These are phyloP conservation scores for Eucalyptus guilfoylei DNA, from an alignment of 345 rosid genomes.

Conservation along the genomic window DNA sequence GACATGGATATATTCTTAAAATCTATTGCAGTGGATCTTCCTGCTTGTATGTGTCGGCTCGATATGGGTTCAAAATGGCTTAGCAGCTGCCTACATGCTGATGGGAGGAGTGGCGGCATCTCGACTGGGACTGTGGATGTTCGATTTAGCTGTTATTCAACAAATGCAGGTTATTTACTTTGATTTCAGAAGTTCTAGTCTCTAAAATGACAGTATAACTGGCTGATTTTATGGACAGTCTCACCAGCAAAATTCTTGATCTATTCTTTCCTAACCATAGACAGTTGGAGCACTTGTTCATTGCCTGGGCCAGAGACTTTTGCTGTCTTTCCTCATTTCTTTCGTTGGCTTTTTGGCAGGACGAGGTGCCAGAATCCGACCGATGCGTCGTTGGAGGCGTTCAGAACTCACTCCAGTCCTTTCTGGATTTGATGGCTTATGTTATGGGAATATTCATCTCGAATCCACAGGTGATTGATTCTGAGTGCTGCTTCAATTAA, in stretches of 20 bases:
- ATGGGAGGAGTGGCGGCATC: conserved; percentile 86
- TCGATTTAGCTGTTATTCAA: conserved; percentile 68
- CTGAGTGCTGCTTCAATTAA: not conserved
- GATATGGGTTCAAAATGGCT: conserved; percentile 26
- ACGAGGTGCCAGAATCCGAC: conserved; percentile 66
- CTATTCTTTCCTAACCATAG: not conserved
- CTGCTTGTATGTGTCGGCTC: conserved; percentile 57
- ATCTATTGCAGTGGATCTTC: conserved; percentile 47
- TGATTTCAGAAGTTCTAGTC: not conserved
- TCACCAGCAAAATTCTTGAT: not conserved
- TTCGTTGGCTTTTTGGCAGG: conserved; percentile 13
- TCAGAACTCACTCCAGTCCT: conserved; percentile 84
- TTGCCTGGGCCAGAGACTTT: not conserved
- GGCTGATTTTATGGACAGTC: not conserved
- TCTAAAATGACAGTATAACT: not conserved
- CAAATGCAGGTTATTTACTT: conserved; percentile 65
- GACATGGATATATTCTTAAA: no score
- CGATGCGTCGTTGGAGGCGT: conserved; percentile 89
- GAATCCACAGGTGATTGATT: conserved; percentile 41
- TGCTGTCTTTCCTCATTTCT: not conserved
- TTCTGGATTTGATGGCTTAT: conserved; percentile 50
- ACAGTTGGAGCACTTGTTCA: not conserved
- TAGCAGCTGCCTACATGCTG: conserved; percentile 26
- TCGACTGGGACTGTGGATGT: conserved; percentile 89
- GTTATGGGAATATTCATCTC: conserved; percentile 71